These are phyloP conservation scores for Hanseniaspora guilliermondii DNA, from an alignment of 805 yeast genomes.

Conservation along the genomic window DNA sequence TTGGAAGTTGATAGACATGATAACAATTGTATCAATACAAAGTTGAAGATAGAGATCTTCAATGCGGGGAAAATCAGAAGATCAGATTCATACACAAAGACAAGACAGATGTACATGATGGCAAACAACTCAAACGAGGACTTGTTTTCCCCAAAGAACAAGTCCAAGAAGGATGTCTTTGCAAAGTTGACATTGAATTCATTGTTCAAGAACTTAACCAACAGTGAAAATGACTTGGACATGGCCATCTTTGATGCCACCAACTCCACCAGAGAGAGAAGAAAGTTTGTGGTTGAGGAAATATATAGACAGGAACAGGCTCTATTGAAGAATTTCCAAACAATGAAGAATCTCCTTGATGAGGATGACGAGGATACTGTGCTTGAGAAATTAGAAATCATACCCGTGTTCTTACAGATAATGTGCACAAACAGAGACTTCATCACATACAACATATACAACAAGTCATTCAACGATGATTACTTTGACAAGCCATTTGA, in stretches of 20 bases:
- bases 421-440: conserved; percentile 42
- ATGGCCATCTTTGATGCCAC: conserved; percentile 53
- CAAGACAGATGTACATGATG: conserved; percentile 18
- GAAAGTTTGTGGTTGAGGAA: conserved; percentile 24
- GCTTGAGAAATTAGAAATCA: conserved; percentile 23
- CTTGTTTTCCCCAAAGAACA: conserved; percentile 32
- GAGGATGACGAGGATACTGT: not conserved
- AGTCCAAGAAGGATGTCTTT: conserved; percentile 37
- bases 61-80: conserved; percentile 68
- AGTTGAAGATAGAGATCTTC: conserved; percentile 36
- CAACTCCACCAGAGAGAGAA: conserved; percentile 38
- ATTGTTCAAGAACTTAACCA: conserved; percentile 31
- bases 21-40: not conserved
- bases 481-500: conserved; percentile 42
- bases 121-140: conserved; percentile 30
- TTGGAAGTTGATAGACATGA: not conserved
- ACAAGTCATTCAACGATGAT: conserved; percentile 52
- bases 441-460: conserved; percentile 48
- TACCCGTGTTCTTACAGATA: conserved; percentile 47
- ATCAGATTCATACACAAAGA: conserved; percentile 31
- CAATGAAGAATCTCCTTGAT: conserved; percentile 13
- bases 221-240: conserved; percentile 32
- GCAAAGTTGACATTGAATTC: conserved; percentile 41
- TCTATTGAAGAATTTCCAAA: conserved; percentile 13
- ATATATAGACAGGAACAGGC: conserved; percentile 14